A percentile compares a stretch with the other conserved stretches of the same genome.
These are phyloP conservation scores for Nicotiana rustica DNA, from an alignment of 305 asterid genomes.

Conservation along the genomic window DNA sequence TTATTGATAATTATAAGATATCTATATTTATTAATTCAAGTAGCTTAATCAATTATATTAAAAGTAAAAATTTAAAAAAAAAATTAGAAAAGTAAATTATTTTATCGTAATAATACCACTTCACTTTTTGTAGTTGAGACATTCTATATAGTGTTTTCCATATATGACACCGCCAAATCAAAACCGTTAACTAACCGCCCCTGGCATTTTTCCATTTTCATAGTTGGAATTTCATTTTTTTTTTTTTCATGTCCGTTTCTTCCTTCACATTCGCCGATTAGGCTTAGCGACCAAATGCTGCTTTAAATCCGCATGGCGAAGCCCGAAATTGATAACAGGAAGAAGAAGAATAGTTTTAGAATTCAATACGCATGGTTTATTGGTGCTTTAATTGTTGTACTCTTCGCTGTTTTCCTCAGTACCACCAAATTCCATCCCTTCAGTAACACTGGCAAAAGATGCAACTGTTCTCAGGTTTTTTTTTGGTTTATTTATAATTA, in stretches of 20 bases:
- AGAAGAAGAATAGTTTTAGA: background rate
- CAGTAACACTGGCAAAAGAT: constrained; percentile 43
- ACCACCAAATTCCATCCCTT: constrained; percentile 41
- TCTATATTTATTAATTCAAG: too few species aligned
- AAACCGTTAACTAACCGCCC: constrained; percentile 17
- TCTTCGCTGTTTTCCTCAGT: constrained; percentile 48
- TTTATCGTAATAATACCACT: too few species aligned
- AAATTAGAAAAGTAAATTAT: too few species aligned
- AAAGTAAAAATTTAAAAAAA: too few species aligned
- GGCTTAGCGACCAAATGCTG: constrained; percentile 10
- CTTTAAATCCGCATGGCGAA: background rate
- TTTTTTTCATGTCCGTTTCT: too few species aligned
- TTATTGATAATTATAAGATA: too few species aligned
- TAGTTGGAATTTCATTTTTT: background rate
- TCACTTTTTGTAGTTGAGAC: too few species aligned
- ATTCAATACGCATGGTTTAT: constrained; percentile 37
- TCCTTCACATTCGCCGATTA: background rate
- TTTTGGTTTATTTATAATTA: background rate
- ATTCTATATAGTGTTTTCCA: too few species aligned
- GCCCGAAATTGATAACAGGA: background rate
- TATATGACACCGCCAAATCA: background rate
- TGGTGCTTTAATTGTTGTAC: constrained; percentile 52
- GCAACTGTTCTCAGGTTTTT: constrained; percentile 54
- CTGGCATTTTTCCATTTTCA: background rate
- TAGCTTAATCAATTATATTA: too few species aligned